Conservation (phyloP, 805 yeast genomes). For the Zygotorulaspora florentina region DNA sequence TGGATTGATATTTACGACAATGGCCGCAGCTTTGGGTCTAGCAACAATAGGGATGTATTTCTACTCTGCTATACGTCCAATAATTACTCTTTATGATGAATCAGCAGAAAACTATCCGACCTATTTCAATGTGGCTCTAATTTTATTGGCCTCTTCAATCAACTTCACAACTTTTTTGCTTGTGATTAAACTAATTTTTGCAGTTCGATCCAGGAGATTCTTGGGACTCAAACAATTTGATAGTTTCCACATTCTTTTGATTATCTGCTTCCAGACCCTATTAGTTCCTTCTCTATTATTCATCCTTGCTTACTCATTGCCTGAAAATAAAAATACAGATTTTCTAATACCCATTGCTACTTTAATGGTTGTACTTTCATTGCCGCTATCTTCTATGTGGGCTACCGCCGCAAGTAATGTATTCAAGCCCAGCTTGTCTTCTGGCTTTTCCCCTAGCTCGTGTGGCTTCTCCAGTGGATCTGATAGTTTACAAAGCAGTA, state of each 20-base stretch:
- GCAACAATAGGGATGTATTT: constrained; percentile 59
- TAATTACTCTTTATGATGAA: constrained; percentile 35
- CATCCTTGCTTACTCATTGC: constrained; percentile 47
- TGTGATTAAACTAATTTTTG: constrained; percentile 58
- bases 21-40: constrained; percentile 45
- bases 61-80: constrained; percentile 44
- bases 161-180: constrained; percentile 58
- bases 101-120: constrained; percentile 31
- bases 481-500: constrained; percentile 14
- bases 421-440: constrained; percentile 39
- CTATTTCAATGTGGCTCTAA: constrained; percentile 50
- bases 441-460: constrained; percentile 20
- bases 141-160: constrained; percentile 67
- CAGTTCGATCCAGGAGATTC: constrained; percentile 66
- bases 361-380: constrained; percentile 60
- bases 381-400: constrained; percentile 88
- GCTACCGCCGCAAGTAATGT: constrained; percentile 63
- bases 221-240: constrained; percentile 82
- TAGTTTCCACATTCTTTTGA: constrained; percentile 70
- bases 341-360: constrained; percentile 51
- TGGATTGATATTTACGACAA: constrained; percentile 38
- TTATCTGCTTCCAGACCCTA: constrained; percentile 80
- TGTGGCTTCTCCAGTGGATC: constrained; percentile 21
- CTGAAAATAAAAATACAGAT: constrained; percentile 33
- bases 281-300: constrained; percentile 70